These are phyloP conservation scores for Gloeopeniophorella convolvens DNA, from an alignment of 768 basidiomycete species.

Conservation along the genomic window DNA sequence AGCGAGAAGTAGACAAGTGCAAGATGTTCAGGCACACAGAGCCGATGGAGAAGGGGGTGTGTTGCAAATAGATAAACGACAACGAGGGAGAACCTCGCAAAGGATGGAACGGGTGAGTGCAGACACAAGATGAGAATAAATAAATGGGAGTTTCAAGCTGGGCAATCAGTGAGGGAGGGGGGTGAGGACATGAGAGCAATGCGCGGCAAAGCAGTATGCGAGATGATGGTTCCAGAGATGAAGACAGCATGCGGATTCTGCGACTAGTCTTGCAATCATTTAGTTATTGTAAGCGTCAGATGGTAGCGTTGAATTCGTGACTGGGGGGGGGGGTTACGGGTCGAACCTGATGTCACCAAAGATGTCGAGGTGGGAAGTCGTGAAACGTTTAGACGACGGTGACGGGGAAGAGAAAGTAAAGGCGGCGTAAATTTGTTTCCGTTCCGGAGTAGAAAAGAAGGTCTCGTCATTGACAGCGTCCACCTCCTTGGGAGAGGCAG, in stretches of 20 bases:
- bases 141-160: slow-evolving; percentile 18
- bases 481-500: slow-evolving; percentile 8
- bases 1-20: not conserved
- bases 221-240: slow-evolving; percentile 9
- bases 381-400: slow-evolving; percentile 49
- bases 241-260: not conserved
- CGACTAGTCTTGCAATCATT: slow-evolving; percentile 14
- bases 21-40: slow-evolving; percentile 4
- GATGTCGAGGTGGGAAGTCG: slow-evolving; percentile 21
- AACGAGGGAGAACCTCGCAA: slow-evolving; percentile 1
- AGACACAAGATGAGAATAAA: slow-evolving; percentile 18
- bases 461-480: not conserved
- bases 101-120: slow-evolving; percentile 5
- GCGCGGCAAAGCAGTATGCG: slow-evolving; percentile 10
- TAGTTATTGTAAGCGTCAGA: slow-evolving; percentile 8
- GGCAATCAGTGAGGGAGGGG: slow-evolving; percentile 2
- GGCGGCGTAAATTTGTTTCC: slow-evolving; percentile 62
- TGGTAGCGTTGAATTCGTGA: slow-evolving; percentile 5
- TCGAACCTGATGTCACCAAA: slow-evolving; percentile 22
- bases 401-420: slow-evolving; percentile 79
- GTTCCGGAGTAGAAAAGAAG: slow-evolving; percentile 67
- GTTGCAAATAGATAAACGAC: slow-evolving; percentile 11
- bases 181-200: not conserved
- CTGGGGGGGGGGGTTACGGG: slow-evolving; percentile 1
- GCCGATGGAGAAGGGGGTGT: slow-evolving; percentile 4